Base-by-base conservation (phyloP, 108 stramenopile genomes). In the Stephanodiscus triporus region DNA sequence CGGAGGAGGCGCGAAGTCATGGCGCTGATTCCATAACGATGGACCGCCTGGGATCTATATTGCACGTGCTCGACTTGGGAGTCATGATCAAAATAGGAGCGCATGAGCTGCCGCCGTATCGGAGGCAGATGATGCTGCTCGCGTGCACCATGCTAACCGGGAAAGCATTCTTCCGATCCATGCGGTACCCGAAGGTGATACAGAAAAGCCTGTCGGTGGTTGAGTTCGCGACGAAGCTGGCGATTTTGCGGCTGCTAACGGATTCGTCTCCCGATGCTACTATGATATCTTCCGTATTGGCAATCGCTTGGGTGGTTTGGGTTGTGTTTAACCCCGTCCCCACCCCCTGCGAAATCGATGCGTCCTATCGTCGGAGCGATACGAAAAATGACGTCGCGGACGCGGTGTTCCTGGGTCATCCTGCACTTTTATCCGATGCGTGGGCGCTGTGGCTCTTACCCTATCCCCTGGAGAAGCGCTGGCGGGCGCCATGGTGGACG, bases 391-490 rank as follows among this genome's bases (percentile, higher is more conserved):
- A 36, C 36, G 60, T 36, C 36, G 63, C 16, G 51, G 50, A 55
- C 29, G 30, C 60, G 26, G 72, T 75, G 10, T 78, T 78, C 42
- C 57, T 78, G 14, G 78, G 83, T 16, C 84, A 85, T 70, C 84
- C 84, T 30, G 81, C 84, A n/a, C 71, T 78, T 13, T 45, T 85
- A 38, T 50, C 60, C 11, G 84, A 85, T 42, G 69, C 50, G 24
- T 85, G 81, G 81, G 84, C 84, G n/a, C 73, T 85, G 45, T 85
- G 84, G 84, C 78, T 85, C 16, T 56, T 82, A 20, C 84, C 84
- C 29, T 85, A 85, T 42, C 75, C 81, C 17, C 61, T 85, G 6
- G 22, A 69, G 26, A 73, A 82, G 26, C 73, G 84, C 34, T 85
- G 84, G 84, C 34, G 48, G n/a, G 61, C 73, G 32, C 84, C 81